Evolutionary conservation across 352 stramenopile species (phyloP).

Genomic region (Pythium vanterpoolii): DNA sequence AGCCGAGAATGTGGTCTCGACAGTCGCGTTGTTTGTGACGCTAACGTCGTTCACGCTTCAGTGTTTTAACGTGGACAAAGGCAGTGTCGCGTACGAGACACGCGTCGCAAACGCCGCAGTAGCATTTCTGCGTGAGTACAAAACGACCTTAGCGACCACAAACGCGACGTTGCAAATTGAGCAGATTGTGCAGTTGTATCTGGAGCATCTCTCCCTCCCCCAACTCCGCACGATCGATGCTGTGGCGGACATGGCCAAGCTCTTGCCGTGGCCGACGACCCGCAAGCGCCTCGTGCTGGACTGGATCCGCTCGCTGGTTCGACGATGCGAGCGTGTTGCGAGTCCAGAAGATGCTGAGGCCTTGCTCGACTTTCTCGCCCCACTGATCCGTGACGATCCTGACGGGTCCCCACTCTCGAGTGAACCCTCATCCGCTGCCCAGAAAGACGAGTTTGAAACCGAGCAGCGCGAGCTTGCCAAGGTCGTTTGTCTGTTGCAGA

Average conservation of each 20-base stretch:
- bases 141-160: not conserved
- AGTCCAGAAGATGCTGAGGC: constrained; percentile 43
- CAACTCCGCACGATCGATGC: constrained; percentile 39
- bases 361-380: constrained; percentile 78
- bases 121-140: constrained; percentile 26
- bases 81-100: constrained; percentile 27
- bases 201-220: constrained; percentile 29
- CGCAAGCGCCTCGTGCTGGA: constrained; percentile 52
- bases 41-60: constrained; percentile 50
- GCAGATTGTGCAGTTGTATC: constrained; percentile 14
- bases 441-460: constrained; percentile 58
- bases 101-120: constrained; percentile 32
- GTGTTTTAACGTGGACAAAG: constrained; percentile 21
- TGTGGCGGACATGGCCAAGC: constrained; percentile 34
- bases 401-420: constrained; percentile 29
- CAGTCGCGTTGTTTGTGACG: constrained; percentile 42
- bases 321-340: constrained; percentile 29
- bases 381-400: constrained; percentile 86
- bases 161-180: constrained; percentile 11
- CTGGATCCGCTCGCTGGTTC: constrained; percentile 46
- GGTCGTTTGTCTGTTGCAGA: constrained; percentile 91
- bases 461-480: constrained; percentile 92
- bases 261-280: constrained; percentile 50
- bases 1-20: constrained; percentile 15
- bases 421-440: constrained; percentile 16